Percentiles rank a stretch among this genome's conserved stretches.
Evolutionary conservation across 1,139 yeast species (phyloP).

Genomic region (Hyphopichia fennica): DNA sequence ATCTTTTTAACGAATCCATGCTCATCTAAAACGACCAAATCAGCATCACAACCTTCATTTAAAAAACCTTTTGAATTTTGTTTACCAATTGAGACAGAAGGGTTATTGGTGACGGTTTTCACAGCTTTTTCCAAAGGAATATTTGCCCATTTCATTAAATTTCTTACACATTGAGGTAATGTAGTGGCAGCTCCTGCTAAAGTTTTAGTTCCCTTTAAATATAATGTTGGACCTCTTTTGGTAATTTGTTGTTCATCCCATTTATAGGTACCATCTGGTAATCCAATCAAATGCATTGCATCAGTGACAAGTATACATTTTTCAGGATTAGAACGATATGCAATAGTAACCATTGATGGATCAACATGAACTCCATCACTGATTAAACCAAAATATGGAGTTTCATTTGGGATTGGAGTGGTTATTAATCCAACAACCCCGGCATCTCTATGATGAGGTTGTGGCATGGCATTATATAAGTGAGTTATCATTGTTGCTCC

Average conservation of each 20-base stretch:
- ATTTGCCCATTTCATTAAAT: slow-evolving; percentile 54
- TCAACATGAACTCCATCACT: slow-evolving; percentile 67
- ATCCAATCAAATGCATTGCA: slow-evolving; percentile 58
- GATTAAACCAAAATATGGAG: slow-evolving; percentile 59
- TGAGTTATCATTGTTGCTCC: slow-evolving; percentile 67
- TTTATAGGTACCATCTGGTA: slow-evolving; percentile 50
- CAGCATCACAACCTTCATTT: slow-evolving; percentile 58
- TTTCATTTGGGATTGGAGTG: slow-evolving; percentile 30
- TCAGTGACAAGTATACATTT: slow-evolving; percentile 63
- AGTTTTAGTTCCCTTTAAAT: slow-evolving; percentile 56
- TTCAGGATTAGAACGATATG: slow-evolving; percentile 54
- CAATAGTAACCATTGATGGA: slow-evolving; percentile 55
- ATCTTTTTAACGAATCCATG: slow-evolving; percentile 49
- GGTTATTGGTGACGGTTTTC: slow-evolving; percentile 57
- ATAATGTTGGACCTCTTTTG: slow-evolving; percentile 50
- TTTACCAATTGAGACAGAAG: slow-evolving; percentile 51
- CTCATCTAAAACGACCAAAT: slow-evolving; percentile 49
- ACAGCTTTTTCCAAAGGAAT: slow-evolving; percentile 55
- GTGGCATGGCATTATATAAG: slow-evolving; percentile 68
- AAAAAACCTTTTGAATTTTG: slow-evolving; percentile 51
- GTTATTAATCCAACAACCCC: slow-evolving; percentile 59
- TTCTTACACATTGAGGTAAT: slow-evolving; percentile 54
- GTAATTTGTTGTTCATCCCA: slow-evolving; percentile 52
- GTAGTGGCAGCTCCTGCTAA: slow-evolving; percentile 67
- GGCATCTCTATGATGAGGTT: slow-evolving; percentile 62